A percentile compares a stretch with the other conserved stretches of the same genome.
Evolutionary conservation across 2,329 filamentous ascomycete genomes (phyloP).

Genomic region (Purpureocillium takamizusanense): DNA sequence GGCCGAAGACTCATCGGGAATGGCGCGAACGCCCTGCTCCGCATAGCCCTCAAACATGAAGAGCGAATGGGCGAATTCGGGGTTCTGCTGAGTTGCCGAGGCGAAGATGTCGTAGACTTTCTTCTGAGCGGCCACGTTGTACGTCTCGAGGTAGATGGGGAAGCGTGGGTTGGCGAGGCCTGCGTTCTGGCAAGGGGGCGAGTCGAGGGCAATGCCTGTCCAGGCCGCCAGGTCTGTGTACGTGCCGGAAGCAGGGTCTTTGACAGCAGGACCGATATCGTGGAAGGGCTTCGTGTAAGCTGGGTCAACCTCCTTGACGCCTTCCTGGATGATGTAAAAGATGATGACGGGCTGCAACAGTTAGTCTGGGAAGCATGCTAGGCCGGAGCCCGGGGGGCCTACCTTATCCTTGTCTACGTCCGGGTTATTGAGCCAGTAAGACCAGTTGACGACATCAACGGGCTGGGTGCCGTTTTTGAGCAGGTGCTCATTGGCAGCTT

Average conservation of each 20-base stretch:
- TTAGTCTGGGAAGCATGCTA: background rate
- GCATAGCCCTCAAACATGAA: constrained; percentile 48
- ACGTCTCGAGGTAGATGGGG: constrained; percentile 32
- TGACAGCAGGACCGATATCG: constrained; percentile 26
- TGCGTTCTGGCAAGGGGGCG: constrained; percentile 30
- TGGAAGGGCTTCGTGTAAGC: constrained; percentile 32
- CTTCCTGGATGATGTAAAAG: constrained; percentile 33
- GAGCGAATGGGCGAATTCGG: constrained; percentile 22
- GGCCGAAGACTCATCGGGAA: constrained; percentile 26
- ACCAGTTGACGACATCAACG: constrained; percentile 38
- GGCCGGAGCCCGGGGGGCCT: background rate
- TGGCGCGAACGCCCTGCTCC: constrained; percentile 28
- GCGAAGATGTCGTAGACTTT: constrained; percentile 23
- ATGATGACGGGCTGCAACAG: constrained; percentile 18
- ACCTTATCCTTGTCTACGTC: constrained; percentile 30
- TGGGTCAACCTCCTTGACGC: constrained; percentile 26
- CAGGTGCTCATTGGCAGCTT: constrained; percentile 34
- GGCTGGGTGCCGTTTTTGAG: constrained; percentile 33
- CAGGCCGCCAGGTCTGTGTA: constrained; percentile 35
- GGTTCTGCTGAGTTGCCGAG: constrained; percentile 12
- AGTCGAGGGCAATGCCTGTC: constrained; percentile 27
- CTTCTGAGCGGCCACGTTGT: constrained; percentile 21
- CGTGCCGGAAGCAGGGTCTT: constrained; percentile 21
- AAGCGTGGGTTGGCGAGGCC: constrained; percentile 30
- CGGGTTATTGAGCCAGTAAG: constrained; percentile 34